Conservation (phyloP, 352 stramenopile species). For the Globisporangium perplexum region DNA sequence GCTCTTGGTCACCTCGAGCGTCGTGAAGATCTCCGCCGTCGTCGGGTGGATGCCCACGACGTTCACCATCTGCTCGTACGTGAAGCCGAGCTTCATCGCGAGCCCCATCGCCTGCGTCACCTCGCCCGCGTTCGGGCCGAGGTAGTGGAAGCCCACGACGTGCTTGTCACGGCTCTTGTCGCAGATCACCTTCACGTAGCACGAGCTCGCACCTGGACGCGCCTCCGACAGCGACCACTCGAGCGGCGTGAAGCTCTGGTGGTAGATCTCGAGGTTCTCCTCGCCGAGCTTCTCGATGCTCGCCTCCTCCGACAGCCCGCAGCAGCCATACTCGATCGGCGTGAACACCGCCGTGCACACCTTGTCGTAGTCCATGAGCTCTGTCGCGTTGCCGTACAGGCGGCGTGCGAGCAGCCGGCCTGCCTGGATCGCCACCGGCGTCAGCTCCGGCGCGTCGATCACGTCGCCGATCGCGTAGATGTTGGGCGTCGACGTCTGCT, state of each 20-base stretch:
- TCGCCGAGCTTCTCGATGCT: conserved; percentile 86
- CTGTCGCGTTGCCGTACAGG: conserved; percentile 80
- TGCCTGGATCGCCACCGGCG: conserved; percentile 96
- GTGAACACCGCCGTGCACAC: conserved; percentile 93
- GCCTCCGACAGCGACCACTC: conserved; percentile 90
- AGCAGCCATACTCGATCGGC: conserved; percentile 96
- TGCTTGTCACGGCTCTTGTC: conserved; percentile 82
- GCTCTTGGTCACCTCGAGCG: conserved; percentile 92
- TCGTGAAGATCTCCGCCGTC: conserved; percentile 94
- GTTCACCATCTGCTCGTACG: conserved; percentile 89
- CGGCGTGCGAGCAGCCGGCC: conserved; percentile 88
- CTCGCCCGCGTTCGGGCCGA: conserved; percentile 97
- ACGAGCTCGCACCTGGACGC: conserved; percentile 59
- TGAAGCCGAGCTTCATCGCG: conserved; percentile 94
- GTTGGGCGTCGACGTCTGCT: conserved; percentile 93
- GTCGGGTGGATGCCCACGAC: conserved; percentile 97
- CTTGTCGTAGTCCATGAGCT: conserved; percentile 93
- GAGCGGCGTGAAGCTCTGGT: conserved; percentile 94
- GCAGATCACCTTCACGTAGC: conserved; percentile 95
- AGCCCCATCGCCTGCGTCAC: conserved; percentile 92
- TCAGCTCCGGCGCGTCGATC: conserved; percentile 96
- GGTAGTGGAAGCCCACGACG: conserved; percentile 97
- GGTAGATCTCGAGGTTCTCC: conserved; percentile 94
- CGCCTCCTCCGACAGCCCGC: conserved; percentile 95
- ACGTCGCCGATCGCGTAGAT: conserved; percentile 98